A percentile compares a stretch with the other conserved stretches of the same genome.
Conservation (phyloP, 768 basidiomycete species). For the Fomitopsis serialis region DNA sequence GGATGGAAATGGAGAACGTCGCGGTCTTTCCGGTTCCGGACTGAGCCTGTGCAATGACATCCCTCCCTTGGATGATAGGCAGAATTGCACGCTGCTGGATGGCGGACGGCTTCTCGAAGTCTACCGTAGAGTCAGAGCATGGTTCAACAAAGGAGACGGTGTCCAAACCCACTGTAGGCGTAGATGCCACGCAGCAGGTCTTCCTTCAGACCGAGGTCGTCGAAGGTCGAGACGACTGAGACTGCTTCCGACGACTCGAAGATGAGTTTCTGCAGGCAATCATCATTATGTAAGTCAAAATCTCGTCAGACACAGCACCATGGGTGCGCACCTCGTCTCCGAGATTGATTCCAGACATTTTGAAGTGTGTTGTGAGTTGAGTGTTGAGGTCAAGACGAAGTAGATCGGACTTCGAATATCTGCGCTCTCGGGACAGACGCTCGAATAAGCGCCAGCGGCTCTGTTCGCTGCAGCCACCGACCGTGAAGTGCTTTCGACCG, state of each 20-base stretch:
- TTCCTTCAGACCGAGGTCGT: constrained; percentile 88
- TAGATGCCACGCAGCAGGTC: constrained; percentile 96
- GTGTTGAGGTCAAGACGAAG: constrained; percentile 14
- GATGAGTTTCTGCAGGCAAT: constrained; percentile 65
- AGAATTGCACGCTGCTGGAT: constrained; percentile 98
- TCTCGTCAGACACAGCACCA: constrained; percentile 8
- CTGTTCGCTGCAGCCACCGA: not conserved
- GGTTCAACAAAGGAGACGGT: constrained; percentile 1
- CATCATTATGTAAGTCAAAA: no score
- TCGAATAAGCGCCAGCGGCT: constrained; percentile 2
- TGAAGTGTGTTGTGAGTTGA: constrained; percentile 31
- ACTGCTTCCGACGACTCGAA: constrained; percentile 95
- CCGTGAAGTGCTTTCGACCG: not conserved
- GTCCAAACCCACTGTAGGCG: constrained; percentile 64
- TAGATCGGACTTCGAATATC: constrained; percentile 54
- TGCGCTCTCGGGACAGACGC: constrained; percentile 4
- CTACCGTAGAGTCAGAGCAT: constrained; percentile 24
- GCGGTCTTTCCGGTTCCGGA: constrained; percentile 99
- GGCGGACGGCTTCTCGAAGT: constrained; percentile 97
- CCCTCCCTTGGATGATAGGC: constrained; percentile 91
- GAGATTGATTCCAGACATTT: constrained; percentile 77
- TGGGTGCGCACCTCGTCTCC: constrained; percentile 73
- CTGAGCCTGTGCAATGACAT: constrained; percentile 99
- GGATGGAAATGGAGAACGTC: constrained; percentile 95
- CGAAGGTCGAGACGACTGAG: constrained; percentile 83